Evolutionary conservation across 2,329 filamentous ascomycete species (phyloP), one percentile per base, ranked within the genome.

Genomic region (Daldinia sp.): DNA sequence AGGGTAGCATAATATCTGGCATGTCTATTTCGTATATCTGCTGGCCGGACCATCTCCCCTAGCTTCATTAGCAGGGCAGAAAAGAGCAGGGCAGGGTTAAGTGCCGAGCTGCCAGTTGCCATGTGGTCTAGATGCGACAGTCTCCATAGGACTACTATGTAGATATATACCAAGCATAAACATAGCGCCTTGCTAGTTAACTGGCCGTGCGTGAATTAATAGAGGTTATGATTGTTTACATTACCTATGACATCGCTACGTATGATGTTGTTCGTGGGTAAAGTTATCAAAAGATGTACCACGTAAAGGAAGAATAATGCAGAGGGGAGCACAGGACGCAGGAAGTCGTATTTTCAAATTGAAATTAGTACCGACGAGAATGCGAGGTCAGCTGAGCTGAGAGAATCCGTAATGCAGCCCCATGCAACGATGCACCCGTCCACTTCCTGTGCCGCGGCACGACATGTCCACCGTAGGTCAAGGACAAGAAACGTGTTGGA

Each of bases 331-430:
- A 67, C 51, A 59, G 47, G 25, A 37, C 39, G 30, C 51, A 59
- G 47, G 25, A 37, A 19, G 30, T 64, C 61, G 64, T 67, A 67
- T 67, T 62, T 41, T 64, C 61, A 67, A 59, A 62, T 64, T 64
- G 58, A 52, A 51, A 67, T 13, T 21, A 34, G 41, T 49, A 58
- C 54, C 51, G 59, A 63, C 56, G 59, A 66, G 57, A 68, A 65
- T 61, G 65, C 50, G 34, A 55, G 43, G 63, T 66, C 65, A 68
- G 65, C 63, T 68, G 64, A 67, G 61, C 64, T 67, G 55, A 68
- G 59, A 37, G 35, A 43, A 51, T 48, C 59, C 27, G 25, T 43
- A 63, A n/a, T 17, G n/a, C 2, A 35, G 10, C 39, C 17, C 39
- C 3, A 49, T 27, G 15, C 37, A 4, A 15, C 39, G 27, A 62